phyloP scores from a whole-genome alignment of 805 yeast genomes.

The Wickerhamomyces xylosicus region DNA sequence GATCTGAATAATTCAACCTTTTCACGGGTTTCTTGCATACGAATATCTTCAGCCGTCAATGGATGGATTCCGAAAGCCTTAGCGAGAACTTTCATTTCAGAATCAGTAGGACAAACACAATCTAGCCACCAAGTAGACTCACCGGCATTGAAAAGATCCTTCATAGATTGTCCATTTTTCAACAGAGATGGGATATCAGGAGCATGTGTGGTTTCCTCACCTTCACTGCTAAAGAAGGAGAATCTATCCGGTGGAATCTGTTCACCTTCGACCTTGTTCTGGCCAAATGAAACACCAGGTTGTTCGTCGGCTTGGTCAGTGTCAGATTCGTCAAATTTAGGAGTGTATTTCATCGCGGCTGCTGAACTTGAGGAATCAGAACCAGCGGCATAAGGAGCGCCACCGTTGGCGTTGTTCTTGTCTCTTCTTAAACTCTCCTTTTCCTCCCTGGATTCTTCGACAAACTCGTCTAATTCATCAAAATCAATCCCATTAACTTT shows the following conservation, averaged over 20 bases:
- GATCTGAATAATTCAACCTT: constrained; percentile 86
- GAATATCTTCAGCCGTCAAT: constrained; percentile 92
- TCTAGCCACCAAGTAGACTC: constrained; percentile 95
- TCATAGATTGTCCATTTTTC: constrained; percentile 51
- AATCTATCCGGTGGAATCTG: constrained; percentile 59
- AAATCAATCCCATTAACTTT: constrained; percentile 77
- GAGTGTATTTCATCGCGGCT: constrained; percentile 58
- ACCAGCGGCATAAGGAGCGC: neutral
- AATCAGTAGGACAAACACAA: constrained; percentile 88
- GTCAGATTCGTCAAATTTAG: constrained; percentile 18
- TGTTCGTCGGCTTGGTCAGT: constrained; percentile 3
- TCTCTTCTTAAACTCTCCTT: constrained; percentile 23
- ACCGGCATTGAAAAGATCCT: constrained; percentile 59
- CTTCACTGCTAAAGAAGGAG: constrained; percentile 70
- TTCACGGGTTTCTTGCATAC: constrained; percentile 95
- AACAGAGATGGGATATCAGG: constrained; percentile 76
- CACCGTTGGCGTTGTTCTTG: constrained; percentile 2
- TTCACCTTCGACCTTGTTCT: constrained; percentile 26
- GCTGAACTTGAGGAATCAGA: constrained; percentile 22
- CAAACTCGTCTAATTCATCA: constrained; percentile 79
- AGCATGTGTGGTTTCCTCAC: constrained; percentile 84
- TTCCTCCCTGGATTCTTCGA: constrained; percentile 47
- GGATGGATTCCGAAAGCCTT: constrained; percentile 97
- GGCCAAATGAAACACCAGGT: constrained; percentile 30
- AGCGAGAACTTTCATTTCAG: constrained; percentile 85